Evolutionary conservation across 768 basidiomycete genomes (phyloP), one percentile per base, ranked within the genome.

Genomic region (Strobilomyces dryophilus): DNA sequence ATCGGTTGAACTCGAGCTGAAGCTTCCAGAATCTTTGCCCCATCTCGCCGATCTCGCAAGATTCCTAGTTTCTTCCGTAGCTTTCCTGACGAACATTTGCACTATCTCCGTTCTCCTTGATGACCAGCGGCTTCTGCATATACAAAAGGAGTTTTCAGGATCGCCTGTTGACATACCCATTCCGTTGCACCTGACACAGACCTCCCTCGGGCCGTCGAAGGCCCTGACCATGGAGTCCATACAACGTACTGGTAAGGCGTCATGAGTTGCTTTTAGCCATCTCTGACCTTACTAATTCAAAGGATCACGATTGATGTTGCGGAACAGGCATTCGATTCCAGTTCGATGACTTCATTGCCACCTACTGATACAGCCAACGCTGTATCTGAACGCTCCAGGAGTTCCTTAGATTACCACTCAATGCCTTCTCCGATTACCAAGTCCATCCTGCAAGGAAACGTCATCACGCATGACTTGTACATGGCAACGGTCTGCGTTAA

Each of bases 61-160:
- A 21, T 59, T 59, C 36, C 27, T 59, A 2, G 41, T 59, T 34
- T 59, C 58, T 36, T 59, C 58, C 1, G 26, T 59, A 4, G 41
- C 58, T 21, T 48, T 59, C 14, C 37, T 59, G 12, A 7, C 36
- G 5, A 51, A 45, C 24, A 47, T 60, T 8, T 3, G 26, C 6
- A 41, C 37, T 4, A 42, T 60, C 37, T 55, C 42, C 9, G 14
- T 60, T 37, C 20, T 54, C 42, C 41, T 59, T 5, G 44, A 59
- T 1, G 0, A 3, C 4, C 10, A 17, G 1, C 40, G 39, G 14
- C 41, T 55, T 21, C 10, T 59, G 29, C 35, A 2, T 18, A 24
- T 59, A 41, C 34, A 14, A 2, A 59, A 55, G 29, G 45, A 36
- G 20, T 17, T 8, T 27, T 17, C 4, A 4, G 5, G 29, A 14